Evolutionary conservation across 2,329 filamentous ascomycete species (phyloP).

Genomic region (Thermothelomyces thermophilus): DNA sequence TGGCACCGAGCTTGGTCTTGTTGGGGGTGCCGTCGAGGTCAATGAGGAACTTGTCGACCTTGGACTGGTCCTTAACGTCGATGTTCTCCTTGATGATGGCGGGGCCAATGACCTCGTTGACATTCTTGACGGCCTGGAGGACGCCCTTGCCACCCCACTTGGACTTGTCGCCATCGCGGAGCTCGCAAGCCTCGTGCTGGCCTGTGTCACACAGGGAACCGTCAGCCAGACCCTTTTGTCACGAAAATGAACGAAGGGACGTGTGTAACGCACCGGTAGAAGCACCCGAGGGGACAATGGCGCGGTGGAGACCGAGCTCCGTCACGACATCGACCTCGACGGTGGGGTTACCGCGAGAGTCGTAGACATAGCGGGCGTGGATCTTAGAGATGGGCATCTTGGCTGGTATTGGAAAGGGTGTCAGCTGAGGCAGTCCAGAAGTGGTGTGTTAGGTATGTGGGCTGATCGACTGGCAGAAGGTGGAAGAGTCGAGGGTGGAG

Average conservation of each 20-base stretch:
- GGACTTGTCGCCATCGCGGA: constrained; percentile 81
- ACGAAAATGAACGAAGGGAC: not conserved
- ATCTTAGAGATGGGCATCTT: constrained; percentile 89
- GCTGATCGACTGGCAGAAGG: not conserved
- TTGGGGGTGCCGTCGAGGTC: constrained; percentile 77
- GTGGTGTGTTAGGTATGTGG: not conserved
- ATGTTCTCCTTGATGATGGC: constrained; percentile 75
- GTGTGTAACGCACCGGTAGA: constrained; percentile 66
- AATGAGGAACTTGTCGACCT: constrained; percentile 78
- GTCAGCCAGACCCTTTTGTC: constrained; percentile 16
- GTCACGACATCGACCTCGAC: constrained; percentile 97
- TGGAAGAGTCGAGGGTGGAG: not conserved
- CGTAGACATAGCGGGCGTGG: constrained; percentile 92
- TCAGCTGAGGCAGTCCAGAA: not conserved
- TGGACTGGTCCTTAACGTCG: constrained; percentile 80
- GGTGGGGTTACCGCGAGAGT: constrained; percentile 97
- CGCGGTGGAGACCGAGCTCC: constrained; percentile 92
- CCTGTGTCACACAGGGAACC: constrained; percentile 44
- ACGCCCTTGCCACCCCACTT: constrained; percentile 88
- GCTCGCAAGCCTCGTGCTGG: constrained; percentile 85
- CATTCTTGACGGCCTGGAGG: constrained; percentile 76
- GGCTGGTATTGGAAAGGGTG: constrained; percentile 22
- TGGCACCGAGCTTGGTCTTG: constrained; percentile 84
- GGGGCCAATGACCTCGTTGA: constrained; percentile 74
- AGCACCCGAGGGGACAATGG: constrained; percentile 93